Percentiles rank a stretch among this genome's conserved stretches.
Conservation (phyloP, 768 basidiomycete species). For the Amanita pseudoporphyria region DNA sequence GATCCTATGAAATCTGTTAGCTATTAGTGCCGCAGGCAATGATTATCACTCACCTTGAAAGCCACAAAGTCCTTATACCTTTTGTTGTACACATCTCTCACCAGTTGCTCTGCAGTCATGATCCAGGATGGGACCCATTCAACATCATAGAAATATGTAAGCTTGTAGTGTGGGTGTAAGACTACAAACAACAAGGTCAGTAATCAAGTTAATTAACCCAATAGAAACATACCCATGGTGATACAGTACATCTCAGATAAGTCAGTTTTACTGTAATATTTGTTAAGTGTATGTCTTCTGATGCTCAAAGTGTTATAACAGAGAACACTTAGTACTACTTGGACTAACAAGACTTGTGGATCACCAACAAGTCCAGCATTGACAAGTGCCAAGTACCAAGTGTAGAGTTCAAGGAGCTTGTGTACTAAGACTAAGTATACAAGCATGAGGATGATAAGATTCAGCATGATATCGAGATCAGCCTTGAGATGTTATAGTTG, state of each 20-base stretch:
- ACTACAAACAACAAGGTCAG: constrained; percentile 12
- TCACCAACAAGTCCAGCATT: too few relatives aligned
- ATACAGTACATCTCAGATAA: not conserved
- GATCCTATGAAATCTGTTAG: too few relatives aligned
- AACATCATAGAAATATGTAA: constrained; percentile 19
- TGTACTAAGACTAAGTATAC: too few relatives aligned
- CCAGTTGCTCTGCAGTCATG: constrained; percentile 3
- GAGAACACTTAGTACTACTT: too few relatives aligned
- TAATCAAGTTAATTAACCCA: not conserved
- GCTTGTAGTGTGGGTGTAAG: constrained; percentile 22
- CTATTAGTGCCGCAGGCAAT: too few relatives aligned
- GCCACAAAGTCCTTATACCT: not conserved
- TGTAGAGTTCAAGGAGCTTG: too few relatives aligned
- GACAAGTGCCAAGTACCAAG: too few relatives aligned
- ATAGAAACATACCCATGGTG: not conserved
- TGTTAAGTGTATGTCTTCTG: not conserved
- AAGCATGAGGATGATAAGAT: too few relatives aligned
- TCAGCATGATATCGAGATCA: too few relatives aligned
- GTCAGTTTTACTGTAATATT: constrained; percentile 1
- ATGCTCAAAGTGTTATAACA: too few relatives aligned
- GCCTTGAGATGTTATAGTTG: too few relatives aligned
- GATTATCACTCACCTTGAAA: not conserved
- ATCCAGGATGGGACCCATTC: constrained; percentile 20
- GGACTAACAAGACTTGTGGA: too few relatives aligned
- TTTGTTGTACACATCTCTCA: not conserved